phyloP scores from a whole-genome alignment of 805 yeast genomes.

The Grigorovia jiainica region DNA sequence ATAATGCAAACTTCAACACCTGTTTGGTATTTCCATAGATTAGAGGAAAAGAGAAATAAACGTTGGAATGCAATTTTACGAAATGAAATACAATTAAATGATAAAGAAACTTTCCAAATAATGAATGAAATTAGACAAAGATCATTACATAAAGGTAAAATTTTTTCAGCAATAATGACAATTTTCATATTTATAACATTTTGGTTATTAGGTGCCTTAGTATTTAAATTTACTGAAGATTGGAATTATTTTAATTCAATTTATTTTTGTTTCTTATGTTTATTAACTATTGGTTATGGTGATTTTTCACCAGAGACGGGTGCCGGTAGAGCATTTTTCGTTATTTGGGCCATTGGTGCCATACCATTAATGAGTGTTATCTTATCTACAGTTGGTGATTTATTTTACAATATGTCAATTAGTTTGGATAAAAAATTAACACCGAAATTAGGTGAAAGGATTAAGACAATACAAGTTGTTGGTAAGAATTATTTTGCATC shows the following conservation, averaged over 20 bases:
- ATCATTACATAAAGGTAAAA: slow-evolving; percentile 33
- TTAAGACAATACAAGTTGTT: not conserved
- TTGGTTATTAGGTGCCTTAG: slow-evolving; percentile 67
- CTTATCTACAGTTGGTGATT: slow-evolving; percentile 62
- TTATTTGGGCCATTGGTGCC: slow-evolving; percentile 73
- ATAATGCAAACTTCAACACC: slow-evolving; percentile 54
- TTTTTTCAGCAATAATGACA: slow-evolving; percentile 33
- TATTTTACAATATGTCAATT: slow-evolving; percentile 17
- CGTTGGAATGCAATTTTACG: slow-evolving; percentile 12
- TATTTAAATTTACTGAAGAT: slow-evolving; percentile 48
- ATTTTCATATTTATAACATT: slow-evolving; percentile 41
- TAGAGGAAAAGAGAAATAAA: slow-evolving; percentile 41
- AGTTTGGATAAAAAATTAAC: slow-evolving; percentile 14
- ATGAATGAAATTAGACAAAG: slow-evolving; percentile 44
- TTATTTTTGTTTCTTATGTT: slow-evolving; percentile 69
- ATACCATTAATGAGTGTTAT: slow-evolving; percentile 82
- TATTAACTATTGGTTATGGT: slow-evolving; percentile 82
- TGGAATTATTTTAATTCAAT: slow-evolving; percentile 67
- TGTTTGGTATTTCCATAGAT: slow-evolving; percentile 54
- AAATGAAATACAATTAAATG: slow-evolving; percentile 23
- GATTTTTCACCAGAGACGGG: slow-evolving; percentile 53
- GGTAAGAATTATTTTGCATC: slow-evolving; percentile 5
- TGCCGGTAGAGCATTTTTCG: slow-evolving; percentile 65
- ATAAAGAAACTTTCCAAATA: slow-evolving; percentile 41
- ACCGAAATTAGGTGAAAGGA: not conserved